Base-by-base conservation (phyloP, 139 green algal genomes). In the Nannochloris sp. region DNA sequence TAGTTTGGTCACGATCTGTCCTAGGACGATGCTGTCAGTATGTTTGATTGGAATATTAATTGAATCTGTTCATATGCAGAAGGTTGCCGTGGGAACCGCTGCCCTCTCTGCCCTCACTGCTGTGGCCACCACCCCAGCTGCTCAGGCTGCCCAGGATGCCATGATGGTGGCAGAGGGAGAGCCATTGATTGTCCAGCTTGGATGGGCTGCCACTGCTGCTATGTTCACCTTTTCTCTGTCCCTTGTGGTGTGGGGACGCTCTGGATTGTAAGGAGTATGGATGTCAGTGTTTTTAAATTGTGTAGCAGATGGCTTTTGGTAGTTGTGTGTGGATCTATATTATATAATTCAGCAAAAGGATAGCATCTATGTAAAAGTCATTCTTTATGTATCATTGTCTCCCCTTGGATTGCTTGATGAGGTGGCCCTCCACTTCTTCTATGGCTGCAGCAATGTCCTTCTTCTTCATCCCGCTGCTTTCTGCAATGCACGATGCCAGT, bases 211-310 rank as follows among this genome's bases (percentile, higher is more conserved):
- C 3, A 78, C 79, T n/a, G 82, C 74, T 65, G 85, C 81, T 27
- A 90, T 89, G 71, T 95, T 95, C 79, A 88, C 86, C 48, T 95
- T 95, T 83, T 90, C 82, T 43, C 73, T 95, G 48, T 88, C 83
- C 36, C 74, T 95, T 34, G 88, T 95, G 9, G 88, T 95, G 21
- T 95, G 88, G 88, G 88, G 88, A 63, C 86, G 88, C 72, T 87
- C 76, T 62, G 88, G 88, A 57, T 75, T 95, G 61, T 95, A 83
- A 73, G 27, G 43, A 53, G 46, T 19, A 53, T 53, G 46, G 46
- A 21, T 12, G 34, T 40, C 34, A 40, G 34, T 40, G 34, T 40
- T 40, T 40, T 40, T 12, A 2, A 40, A 40, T 12, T 40, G 34
- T 40, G 34, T 40, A 40, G 34, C 34, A 40, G 34, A 40, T 40